phyloP scores from a whole-genome alignment of 768 basidiomycete genomes.

The Podaxis rugospora region DNA sequence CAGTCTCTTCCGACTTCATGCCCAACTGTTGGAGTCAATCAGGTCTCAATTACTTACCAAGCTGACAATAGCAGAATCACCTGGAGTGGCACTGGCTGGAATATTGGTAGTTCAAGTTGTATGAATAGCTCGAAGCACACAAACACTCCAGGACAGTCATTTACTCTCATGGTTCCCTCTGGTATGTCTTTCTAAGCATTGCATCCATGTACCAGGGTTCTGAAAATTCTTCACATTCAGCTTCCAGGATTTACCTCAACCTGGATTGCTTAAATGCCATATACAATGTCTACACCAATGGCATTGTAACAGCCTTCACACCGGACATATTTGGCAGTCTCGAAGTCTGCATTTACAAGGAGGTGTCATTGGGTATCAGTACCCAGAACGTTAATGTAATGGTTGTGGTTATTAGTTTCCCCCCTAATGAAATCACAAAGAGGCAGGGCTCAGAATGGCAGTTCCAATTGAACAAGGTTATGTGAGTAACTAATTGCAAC shows the following conservation, averaged over 20 bases:
- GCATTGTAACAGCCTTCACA: neutral
- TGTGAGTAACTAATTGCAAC: neutral
- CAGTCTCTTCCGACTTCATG: neutral
- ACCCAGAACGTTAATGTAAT: neutral
- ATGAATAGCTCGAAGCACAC: neutral
- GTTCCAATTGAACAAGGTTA: constrained; percentile 8
- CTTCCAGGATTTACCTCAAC: neutral
- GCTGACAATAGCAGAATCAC: neutral
- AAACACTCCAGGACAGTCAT: neutral
- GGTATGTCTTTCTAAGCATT: neutral
- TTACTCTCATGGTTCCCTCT: constrained; percentile 1
- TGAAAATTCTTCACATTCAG: neutral
- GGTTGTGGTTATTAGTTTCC: neutral
- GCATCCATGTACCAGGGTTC: neutral
- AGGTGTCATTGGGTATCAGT: neutral
- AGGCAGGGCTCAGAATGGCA: constrained; percentile 1
- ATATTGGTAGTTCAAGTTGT: neutral
- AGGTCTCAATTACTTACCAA: neutral
- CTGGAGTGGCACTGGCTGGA: constrained; percentile 4
- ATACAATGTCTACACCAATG: constrained; percentile 5
- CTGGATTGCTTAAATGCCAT: neutral
- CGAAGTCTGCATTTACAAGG: neutral
- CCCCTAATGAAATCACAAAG: neutral
- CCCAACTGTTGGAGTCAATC: neutral
- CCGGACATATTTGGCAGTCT: neutral